These are phyloP conservation scores for Metschnikowia noctiluminum DNA, from an alignment of 805 yeast genomes.

Conservation along the genomic window DNA sequence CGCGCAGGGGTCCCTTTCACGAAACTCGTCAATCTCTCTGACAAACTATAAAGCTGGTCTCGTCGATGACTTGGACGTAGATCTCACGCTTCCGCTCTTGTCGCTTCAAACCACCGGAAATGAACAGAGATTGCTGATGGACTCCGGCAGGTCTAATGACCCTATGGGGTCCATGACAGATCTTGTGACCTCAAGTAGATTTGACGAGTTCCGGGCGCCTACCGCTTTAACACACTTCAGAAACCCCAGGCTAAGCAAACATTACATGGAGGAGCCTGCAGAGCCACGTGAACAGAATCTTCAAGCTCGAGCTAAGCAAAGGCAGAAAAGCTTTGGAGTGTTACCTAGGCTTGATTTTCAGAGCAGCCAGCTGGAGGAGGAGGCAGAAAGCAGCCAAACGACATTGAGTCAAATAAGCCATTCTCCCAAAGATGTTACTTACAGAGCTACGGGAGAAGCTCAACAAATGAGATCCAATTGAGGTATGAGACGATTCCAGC, in stretches of 20 bases:
- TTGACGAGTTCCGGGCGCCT: conserved; percentile 10
- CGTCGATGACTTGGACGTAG: conserved; percentile 9
- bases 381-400: conserved; percentile 8
- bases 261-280: conserved; percentile 14
- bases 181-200: conserved; percentile 11
- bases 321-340: conserved; percentile 19
- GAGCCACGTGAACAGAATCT: neutral
- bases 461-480: conserved; percentile 3
- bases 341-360: conserved; percentile 4
- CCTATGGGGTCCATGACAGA: conserved; percentile 15
- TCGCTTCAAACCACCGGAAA: conserved; percentile 10
- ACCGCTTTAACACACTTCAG: conserved; percentile 10
- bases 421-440: conserved; percentile 1
- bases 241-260: conserved; percentile 18
- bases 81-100: conserved; percentile 17
- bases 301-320: neutral
- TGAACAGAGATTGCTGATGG: conserved; percentile 10
- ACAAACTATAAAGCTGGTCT: conserved; percentile 2
- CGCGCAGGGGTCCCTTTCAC: conserved; percentile 2
- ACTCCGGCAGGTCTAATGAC: conserved; percentile 4
- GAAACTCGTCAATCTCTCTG: conserved; percentile 18
- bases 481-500: neutral
- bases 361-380: conserved; percentile 11
- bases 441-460: neutral
- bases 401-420: conserved; percentile 9